These are phyloP conservation scores for Apocynum venetum DNA, from an alignment of 257 asterid species.

Conservation along the genomic window DNA sequence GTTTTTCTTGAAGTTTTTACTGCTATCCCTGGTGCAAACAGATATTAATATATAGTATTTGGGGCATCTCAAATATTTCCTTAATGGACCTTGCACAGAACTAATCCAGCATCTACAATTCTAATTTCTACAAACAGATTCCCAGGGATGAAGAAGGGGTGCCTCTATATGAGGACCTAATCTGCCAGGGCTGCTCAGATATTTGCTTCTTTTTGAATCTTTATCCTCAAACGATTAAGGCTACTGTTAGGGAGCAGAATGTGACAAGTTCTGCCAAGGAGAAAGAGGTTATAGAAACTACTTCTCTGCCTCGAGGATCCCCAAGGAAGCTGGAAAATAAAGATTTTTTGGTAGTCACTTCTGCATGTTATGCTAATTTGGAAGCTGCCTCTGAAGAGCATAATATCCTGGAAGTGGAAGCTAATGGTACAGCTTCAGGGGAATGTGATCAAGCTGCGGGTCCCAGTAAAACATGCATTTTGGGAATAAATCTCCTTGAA, in stretches of 20 bases:
- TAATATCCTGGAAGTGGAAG: slow-evolving; percentile 1
- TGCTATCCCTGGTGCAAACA: neutral
- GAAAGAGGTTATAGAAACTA: slow-evolving; percentile 36
- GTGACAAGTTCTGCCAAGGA: slow-evolving; percentile 28
- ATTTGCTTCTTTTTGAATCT: slow-evolving; percentile 53
- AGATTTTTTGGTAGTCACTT: slow-evolving; percentile 22
- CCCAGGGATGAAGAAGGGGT: slow-evolving; percentile 91
- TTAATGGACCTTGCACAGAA: neutral
- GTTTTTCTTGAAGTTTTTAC: neutral
- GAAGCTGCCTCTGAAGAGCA: slow-evolving; percentile 12
- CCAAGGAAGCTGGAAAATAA: slow-evolving; percentile 23
- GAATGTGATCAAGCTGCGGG: slow-evolving; percentile 37
- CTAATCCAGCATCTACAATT: neutral
- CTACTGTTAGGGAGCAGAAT: slow-evolving; percentile 22
- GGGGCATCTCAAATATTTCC: neutral
- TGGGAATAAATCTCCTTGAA: slow-evolving; percentile 47
- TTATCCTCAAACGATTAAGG: slow-evolving; percentile 55
- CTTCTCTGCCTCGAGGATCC: slow-evolving; percentile 28
- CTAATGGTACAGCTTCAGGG: slow-evolving; percentile 7
- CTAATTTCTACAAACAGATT: slow-evolving; percentile 35
- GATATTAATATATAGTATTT: too few species aligned
- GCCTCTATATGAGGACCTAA: slow-evolving; percentile 77
- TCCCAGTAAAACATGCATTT: slow-evolving; percentile 42
- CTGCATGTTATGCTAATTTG: slow-evolving; percentile 14
- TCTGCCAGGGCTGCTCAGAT: slow-evolving; percentile 76